Percentiles rank a stretch among this genome's conserved stretches.
phyloP scores from a whole-genome alignment of 2,329 filamentous ascomycete genomes.

The Botrytis squamosa region DNA sequence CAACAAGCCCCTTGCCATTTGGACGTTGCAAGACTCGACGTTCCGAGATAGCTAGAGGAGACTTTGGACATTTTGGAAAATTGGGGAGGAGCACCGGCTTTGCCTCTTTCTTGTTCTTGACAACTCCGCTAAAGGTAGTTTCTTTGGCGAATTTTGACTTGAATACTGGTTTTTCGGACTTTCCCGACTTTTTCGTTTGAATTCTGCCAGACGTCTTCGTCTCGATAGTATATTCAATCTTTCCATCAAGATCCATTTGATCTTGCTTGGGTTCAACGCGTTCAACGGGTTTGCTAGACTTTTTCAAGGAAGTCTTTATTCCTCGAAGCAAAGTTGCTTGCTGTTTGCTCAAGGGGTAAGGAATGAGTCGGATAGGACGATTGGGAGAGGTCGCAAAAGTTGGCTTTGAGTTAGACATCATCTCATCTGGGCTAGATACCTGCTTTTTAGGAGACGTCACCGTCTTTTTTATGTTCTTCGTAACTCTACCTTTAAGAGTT shows the following conservation, averaged over 20 bases:
- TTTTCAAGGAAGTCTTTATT: background rate
- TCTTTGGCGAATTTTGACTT: background rate
- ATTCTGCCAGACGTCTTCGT: background rate
- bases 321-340: background rate
- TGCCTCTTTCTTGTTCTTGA: background rate
- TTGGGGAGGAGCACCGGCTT: background rate
- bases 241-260: background rate
- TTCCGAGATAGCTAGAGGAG: background rate
- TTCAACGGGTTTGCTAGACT: background rate
- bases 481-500: background rate
- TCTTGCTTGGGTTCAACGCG: background rate
- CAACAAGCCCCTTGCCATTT: background rate
- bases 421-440: slow-evolving; percentile 1
- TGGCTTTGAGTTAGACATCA: background rate
- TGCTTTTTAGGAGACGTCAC: background rate
- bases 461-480: background rate
- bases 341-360: background rate
- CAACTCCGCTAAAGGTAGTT: background rate
- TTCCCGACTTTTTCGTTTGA: background rate
- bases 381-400: background rate
- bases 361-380: background rate
- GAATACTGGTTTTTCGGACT: background rate
- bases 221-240: background rate
- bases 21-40: background rate
- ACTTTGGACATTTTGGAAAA: background rate